phyloP scores from a whole-genome alignment of 805 yeast genomes.

The Hanseniaspora taiwanica region DNA sequence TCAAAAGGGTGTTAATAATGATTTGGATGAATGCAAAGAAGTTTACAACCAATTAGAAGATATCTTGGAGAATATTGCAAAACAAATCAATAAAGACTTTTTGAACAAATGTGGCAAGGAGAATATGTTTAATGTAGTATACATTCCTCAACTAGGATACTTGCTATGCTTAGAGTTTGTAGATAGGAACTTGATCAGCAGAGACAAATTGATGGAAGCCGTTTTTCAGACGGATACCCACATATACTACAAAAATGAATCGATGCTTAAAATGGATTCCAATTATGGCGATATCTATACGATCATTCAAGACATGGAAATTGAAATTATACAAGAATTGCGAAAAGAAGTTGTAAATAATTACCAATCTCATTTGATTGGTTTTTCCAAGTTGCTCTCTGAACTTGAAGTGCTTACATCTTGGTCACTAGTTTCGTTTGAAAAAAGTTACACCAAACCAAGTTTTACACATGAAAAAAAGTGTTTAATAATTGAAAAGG shows the following conservation, averaged over 20 bases:
- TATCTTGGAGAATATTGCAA: slow-evolving; percentile 15
- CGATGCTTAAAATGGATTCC: slow-evolving; percentile 23
- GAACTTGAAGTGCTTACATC: slow-evolving; percentile 27
- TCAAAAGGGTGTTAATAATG: slow-evolving; percentile 18
- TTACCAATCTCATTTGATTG: slow-evolving; percentile 8
- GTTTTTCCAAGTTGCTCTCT: slow-evolving; percentile 16
- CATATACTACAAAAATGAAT: slow-evolving; percentile 25
- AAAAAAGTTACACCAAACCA: slow-evolving; percentile 23
- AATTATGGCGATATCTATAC: slow-evolving; percentile 31
- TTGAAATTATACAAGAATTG: slow-evolving; percentile 26
- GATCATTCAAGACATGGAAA: slow-evolving; percentile 27
- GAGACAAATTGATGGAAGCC: slow-evolving; percentile 14
- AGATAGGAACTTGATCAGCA: slow-evolving; percentile 1
- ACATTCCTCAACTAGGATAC: slow-evolving; percentile 35
- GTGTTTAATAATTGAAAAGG: slow-evolving; percentile 24
- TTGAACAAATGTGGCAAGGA: slow-evolving; percentile 5
- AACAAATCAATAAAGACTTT: slow-evolving; percentile 7
- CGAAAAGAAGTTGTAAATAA: slow-evolving; percentile 14
- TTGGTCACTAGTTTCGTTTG: slow-evolving; percentile 22
- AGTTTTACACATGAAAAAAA: slow-evolving; percentile 11
- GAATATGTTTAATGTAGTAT: slow-evolving; percentile 23
- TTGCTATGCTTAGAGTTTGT: slow-evolving; percentile 19
- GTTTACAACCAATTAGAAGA: slow-evolving; percentile 23
- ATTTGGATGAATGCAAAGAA: slow-evolving; percentile 17
- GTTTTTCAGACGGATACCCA: slow-evolving; percentile 27